Conservation (phyloP, 1,284 basidiomycete species). For the Gymnopus androsaceus region DNA sequence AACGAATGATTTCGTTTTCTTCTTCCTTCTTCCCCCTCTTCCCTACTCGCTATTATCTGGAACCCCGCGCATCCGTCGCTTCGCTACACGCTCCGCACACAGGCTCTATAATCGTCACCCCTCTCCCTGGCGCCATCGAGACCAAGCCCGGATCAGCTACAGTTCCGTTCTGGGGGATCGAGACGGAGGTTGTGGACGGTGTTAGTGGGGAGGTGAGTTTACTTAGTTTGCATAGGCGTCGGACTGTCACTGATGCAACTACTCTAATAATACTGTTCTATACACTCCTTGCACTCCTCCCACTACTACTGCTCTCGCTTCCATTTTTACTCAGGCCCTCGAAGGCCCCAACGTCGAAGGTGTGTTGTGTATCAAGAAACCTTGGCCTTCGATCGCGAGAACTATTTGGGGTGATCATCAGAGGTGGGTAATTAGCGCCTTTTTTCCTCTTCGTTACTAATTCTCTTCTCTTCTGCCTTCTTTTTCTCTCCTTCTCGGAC, state of each 20-base stretch:
- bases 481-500: neutral
- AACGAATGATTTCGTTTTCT: no score
- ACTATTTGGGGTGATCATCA: constrained; percentile 93
- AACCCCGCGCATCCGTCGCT: no score
- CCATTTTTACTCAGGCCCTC: constrained; percentile 59
- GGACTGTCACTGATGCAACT: neutral
- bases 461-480: neutral
- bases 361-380: constrained; percentile 82
- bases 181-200: constrained; percentile 88
- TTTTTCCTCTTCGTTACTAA: constrained; percentile 19
- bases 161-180: constrained; percentile 96
- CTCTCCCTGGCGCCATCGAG: constrained; percentile 92
- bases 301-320: no score
- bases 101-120: constrained; percentile 92
- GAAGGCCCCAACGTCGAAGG: constrained; percentile 88
- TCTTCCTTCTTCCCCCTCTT: no score
- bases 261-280: no score
- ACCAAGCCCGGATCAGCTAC: constrained; percentile 97
- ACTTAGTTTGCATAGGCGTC: neutral
- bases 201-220: constrained; percentile 59
- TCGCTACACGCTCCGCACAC: no score
- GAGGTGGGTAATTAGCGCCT: constrained; percentile 48
- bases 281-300: no score
- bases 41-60: no score
- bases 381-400: constrained; percentile 97